phyloP scores from a whole-genome alignment of 257 asterid species.

The Solanum gandarillasii region DNA sequence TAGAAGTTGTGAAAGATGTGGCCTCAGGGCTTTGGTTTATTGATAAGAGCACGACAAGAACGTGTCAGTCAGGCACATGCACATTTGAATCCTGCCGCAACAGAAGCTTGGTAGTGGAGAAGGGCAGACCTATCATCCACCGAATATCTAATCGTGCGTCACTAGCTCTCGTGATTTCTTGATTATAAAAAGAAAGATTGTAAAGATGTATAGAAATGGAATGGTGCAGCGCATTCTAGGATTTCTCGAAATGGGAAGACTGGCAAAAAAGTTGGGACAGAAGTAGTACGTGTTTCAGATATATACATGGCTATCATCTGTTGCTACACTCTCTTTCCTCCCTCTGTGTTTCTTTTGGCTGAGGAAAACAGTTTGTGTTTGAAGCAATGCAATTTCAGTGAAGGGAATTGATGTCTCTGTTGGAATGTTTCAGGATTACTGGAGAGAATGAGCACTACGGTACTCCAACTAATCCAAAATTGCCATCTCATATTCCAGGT shows the following conservation, averaged over 20 bases:
- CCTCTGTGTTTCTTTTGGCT: neutral
- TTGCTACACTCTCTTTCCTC: neutral
- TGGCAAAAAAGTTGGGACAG: neutral
- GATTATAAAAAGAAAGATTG: neutral
- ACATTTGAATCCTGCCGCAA: neutral
- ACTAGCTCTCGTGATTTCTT: neutral
- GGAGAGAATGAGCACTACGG: conserved; percentile 69
- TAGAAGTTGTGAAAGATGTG: neutral
- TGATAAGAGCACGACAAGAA: neutral
- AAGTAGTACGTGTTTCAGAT: neutral
- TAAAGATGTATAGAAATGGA: neutral
- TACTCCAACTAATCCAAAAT: conserved; percentile 73
- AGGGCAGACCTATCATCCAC: neutral
- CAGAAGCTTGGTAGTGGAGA: neutral
- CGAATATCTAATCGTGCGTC: neutral
- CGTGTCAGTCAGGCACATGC: neutral
- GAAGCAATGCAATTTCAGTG: neutral
- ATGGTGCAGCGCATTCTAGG: neutral
- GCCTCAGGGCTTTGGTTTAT: neutral
- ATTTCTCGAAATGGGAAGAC: neutral
- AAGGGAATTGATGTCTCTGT: neutral
- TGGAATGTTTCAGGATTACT: conserved; percentile 53
- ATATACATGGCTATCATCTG: neutral
- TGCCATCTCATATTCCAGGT: conserved; percentile 72
- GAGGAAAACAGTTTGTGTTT: neutral